Conservation (phyloP, 768 basidiomycete species). For the Phylloporus arenicola region DNA sequence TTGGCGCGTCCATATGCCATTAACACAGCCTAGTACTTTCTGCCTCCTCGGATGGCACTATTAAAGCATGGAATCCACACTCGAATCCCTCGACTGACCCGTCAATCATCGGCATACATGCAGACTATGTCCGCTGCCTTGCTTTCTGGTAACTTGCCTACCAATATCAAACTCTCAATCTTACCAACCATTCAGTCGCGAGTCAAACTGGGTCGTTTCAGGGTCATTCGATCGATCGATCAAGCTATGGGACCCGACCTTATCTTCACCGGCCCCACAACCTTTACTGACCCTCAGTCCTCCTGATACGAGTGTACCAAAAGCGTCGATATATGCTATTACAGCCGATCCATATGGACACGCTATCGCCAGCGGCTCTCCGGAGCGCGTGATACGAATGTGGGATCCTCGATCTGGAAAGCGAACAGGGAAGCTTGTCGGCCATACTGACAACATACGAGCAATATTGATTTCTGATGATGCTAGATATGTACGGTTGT, state of each 20-base stretch:
- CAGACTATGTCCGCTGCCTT: constrained; percentile 84
- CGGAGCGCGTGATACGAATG: constrained; percentile 82
- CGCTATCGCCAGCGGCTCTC: constrained; percentile 82
- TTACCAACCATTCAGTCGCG: constrained; percentile 43
- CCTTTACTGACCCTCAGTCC: constrained; percentile 64
- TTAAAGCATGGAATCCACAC: constrained; percentile 93
- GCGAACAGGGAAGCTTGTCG: constrained; percentile 79
- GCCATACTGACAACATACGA: constrained; percentile 96
- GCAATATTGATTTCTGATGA: constrained; percentile 87
- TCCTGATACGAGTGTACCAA: constrained; percentile 59
- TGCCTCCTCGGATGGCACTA: constrained; percentile 91
- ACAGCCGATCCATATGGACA: constrained; percentile 76
- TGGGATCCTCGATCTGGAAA: constrained; percentile 92
- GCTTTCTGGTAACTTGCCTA: constrained; percentile 50
- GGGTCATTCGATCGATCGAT: constrained; percentile 94
- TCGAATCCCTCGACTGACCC: constrained; percentile 54
- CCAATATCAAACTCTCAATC: constrained; percentile 9
- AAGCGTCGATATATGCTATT: constrained; percentile 73
- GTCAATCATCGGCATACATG: constrained; percentile 62
- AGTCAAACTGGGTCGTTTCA: constrained; percentile 84
- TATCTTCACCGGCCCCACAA: constrained; percentile 36
- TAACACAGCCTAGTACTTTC: constrained; percentile 59
- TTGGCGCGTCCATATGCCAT: constrained; percentile 5
- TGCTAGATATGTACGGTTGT: constrained; percentile 71
- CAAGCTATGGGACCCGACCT: constrained; percentile 85